Base-by-base conservation (phyloP, 2,329 filamentous ascomycete species). In the Aureobasidium leucospermi region DNA sequence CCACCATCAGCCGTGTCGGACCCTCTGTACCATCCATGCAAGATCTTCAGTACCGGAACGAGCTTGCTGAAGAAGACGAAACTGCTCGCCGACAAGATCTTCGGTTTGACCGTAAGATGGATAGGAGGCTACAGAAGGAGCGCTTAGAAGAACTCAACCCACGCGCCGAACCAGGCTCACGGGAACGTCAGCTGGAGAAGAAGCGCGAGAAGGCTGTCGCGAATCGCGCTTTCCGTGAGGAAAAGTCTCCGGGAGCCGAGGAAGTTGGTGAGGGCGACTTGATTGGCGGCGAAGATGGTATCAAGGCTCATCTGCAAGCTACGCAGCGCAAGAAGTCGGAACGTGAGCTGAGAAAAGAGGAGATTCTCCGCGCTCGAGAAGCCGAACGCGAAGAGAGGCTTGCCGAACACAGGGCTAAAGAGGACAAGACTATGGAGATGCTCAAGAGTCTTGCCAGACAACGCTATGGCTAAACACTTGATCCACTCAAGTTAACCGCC, bases 121-220 rank as follows among this genome's bases (percentile, higher is more conserved):
- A 94, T 64, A 83, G 87, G 2, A 78, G 79, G 46, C 67, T 79
- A 4, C 87, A 93, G 67, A 87, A 86, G 63, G 86, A 88, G 58
- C 81, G 82, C 0, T 79, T 94, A 0, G 90, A 96, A 13, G 92
- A 96, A 64, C 76, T 96, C 0, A 84, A 81, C 0, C 92, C 93
- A 0, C 88, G 90, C 10, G 90, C 93, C 0, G 90, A 94, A 62
- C 77, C 91, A 0, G 91, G 92, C 0, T 89, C 88, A 1, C 85
- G 86, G 47, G 93, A 96, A 75, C 85, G 93, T 10, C 83, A 85
- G 68, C 79, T 97, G 1, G 93, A 99, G 76, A 96, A 96, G 81
- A 87, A 86, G 64, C 82, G 81, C 36, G 87, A 88, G 63, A 78
- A 82, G 5, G 87, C 88, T 32, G 85, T 87, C 6, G 84, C 86